phyloP scores from a whole-genome alignment of 495 filamentous ascomycete genomes.

The Lasiosphaeria ovina region DNA sequence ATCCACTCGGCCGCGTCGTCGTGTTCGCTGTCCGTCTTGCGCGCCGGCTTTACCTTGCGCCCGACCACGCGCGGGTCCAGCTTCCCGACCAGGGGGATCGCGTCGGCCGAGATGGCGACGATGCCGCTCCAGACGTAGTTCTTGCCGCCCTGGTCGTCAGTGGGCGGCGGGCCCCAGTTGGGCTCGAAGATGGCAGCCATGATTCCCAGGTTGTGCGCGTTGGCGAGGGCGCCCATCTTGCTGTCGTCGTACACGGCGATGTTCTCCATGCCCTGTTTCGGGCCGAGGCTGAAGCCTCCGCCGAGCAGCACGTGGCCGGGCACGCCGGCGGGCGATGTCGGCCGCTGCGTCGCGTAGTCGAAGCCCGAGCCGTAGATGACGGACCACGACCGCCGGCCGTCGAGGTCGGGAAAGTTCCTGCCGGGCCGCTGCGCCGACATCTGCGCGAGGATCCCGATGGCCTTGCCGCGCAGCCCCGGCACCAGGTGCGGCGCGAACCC shows the following conservation, averaged over 20 bases:
- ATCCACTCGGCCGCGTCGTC: neutral
- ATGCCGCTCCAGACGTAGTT: neutral
- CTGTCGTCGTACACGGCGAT: slow-evolving; percentile 1
- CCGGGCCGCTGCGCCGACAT: neutral
- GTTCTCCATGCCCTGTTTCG: neutral
- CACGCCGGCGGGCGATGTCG: neutral
- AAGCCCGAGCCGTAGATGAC: slow-evolving; percentile 3
- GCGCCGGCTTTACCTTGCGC: neutral
- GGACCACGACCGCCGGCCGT: slow-evolving; percentile 1
- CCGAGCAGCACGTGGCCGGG: slow-evolving; percentile 1
- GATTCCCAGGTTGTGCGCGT: slow-evolving; percentile 1
- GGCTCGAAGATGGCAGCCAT: slow-evolving; percentile 2
- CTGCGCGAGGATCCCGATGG: neutral
- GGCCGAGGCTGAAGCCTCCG: neutral
- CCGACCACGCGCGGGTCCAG: neutral
- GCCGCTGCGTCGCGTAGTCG: slow-evolving; percentile 4
- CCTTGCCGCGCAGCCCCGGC: neutral
- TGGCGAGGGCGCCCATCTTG: neutral
- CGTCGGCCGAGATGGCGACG: neutral
- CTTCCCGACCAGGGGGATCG: neutral
- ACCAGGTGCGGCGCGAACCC: neutral
- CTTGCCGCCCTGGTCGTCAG: neutral
- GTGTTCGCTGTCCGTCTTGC: neutral
- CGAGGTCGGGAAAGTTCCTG: neutral
- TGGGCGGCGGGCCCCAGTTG: neutral